Evolutionary conservation across 495 filamentous ascomycete species (phyloP).

Genomic region (Penicillium simplicissimum): DNA sequence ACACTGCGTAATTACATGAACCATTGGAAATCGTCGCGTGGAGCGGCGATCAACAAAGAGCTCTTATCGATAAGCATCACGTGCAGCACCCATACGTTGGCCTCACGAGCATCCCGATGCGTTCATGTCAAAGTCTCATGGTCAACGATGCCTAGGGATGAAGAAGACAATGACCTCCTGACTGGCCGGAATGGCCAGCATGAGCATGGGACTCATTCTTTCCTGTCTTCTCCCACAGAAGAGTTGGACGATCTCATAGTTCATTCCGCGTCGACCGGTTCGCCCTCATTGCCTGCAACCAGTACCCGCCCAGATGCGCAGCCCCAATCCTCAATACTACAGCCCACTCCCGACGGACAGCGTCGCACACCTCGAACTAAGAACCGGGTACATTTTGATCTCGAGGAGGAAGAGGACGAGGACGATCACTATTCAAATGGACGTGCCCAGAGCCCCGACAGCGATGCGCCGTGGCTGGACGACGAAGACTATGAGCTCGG

Average conservation of each 20-base stretch:
- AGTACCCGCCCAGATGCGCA: conserved; percentile 21
- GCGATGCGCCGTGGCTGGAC: conserved; percentile 50
- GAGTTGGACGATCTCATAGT: conserved; percentile 31
- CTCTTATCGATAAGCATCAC: conserved; percentile 24
- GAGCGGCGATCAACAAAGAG: conserved; percentile 12
- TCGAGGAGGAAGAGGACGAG: conserved; percentile 45
- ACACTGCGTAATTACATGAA: background rate
- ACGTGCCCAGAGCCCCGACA: conserved; percentile 38
- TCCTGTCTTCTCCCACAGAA: conserved; percentile 31
- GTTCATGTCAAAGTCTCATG: conserved; percentile 14
- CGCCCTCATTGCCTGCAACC: conserved; percentile 20
- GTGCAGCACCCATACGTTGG: conserved; percentile 16
- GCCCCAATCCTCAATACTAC: conserved; percentile 49
- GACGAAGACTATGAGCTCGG: conserved; percentile 57
- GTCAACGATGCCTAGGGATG: conserved; percentile 50
- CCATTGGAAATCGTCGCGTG: conserved; percentile 6
- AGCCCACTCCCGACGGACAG: conserved; percentile 41
- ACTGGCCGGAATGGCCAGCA: conserved; percentile 32
- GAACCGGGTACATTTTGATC: conserved; percentile 86
- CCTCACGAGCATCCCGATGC: conserved; percentile 11
- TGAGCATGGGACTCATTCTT: conserved; percentile 31
- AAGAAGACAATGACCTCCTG: conserved; percentile 32
- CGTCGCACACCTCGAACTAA: conserved; percentile 72
- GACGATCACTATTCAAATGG: conserved; percentile 40
- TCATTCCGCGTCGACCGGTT: conserved; percentile 21